A percentile compares a stretch with the other conserved stretches of the same genome.
These are phyloP conservation scores for Dryas integrifolia DNA, from an alignment of 331 rosid genomes.

Conservation along the genomic window DNA sequence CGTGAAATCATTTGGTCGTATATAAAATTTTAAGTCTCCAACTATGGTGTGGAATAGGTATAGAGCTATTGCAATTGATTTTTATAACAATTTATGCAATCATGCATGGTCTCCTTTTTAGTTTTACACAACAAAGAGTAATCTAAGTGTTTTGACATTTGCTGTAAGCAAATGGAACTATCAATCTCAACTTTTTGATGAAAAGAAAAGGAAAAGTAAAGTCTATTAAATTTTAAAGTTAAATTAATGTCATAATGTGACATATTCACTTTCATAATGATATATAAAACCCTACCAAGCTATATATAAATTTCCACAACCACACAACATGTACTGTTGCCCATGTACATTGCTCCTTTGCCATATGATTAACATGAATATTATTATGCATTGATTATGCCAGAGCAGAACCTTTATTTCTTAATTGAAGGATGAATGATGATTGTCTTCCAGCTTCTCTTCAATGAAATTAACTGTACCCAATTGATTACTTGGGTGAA, in stretches of 20 bases:
- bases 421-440: too few relatives aligned
- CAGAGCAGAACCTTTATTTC: too few relatives aligned
- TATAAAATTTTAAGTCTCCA: background rate
- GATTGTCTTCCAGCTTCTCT: too few relatives aligned
- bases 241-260: background rate
- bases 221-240: background rate
- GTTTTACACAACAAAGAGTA: too few relatives aligned
- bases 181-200: background rate
- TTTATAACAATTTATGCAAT: background rate
- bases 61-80: background rate
- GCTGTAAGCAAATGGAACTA: background rate
- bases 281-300: background rate
- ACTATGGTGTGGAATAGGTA: background rate
- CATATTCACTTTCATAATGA: background rate
- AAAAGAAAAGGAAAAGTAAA: background rate
- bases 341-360: background rate
- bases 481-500: too few relatives aligned
- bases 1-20: background rate
- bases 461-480: too few relatives aligned
- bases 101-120: too few relatives aligned
- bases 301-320: constrained; percentile 16
- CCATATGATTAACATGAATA: background rate
- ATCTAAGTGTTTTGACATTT: too few relatives aligned
- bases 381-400: background rate
- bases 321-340: background rate